phyloP scores from a whole-genome alignment of 2,329 filamentous ascomycete species.

The Phialocephala subalpina region DNA sequence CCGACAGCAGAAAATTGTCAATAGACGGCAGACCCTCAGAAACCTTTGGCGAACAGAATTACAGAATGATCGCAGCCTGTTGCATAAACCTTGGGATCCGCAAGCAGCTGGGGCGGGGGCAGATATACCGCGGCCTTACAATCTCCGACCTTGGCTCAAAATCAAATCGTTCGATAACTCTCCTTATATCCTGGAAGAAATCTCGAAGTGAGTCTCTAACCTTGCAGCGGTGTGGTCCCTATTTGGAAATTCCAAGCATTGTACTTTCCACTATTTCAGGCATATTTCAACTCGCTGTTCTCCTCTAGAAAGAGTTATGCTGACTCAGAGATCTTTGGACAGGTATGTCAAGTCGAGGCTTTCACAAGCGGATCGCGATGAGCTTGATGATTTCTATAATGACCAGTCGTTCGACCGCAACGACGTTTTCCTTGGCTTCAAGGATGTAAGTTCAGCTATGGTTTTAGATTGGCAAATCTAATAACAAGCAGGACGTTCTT shows the following conservation, averaged over 20 bases:
- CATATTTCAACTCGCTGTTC: too few species aligned
- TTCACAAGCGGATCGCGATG: background rate
- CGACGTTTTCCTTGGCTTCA: background rate
- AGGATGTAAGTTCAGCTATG: background rate
- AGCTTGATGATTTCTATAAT: background rate
- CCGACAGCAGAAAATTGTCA: background rate
- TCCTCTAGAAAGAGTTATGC: too few species aligned
- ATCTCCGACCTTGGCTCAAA: background rate
- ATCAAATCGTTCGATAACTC: background rate
- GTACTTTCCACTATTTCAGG: too few species aligned
- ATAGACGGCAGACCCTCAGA: background rate
- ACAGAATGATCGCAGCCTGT: background rate
- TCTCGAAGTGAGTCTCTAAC: slow-evolving; percentile 4
- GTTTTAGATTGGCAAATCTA: background rate
- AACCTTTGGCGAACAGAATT: background rate
- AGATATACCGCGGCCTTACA: background rate
- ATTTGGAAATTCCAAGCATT: too few species aligned
- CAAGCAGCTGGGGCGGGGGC: background rate
- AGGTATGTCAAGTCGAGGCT: background rate
- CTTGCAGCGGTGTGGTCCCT: too few species aligned
- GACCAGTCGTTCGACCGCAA: background rate
- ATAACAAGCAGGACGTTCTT: background rate
- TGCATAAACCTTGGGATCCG: background rate
- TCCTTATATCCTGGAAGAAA: background rate
- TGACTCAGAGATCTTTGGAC: too few species aligned